Evolutionary conservation across 176 grass and related monocot species (phyloP), one percentile per base, ranked within the genome.

Genomic region (Elaeis guineensis): DNA sequence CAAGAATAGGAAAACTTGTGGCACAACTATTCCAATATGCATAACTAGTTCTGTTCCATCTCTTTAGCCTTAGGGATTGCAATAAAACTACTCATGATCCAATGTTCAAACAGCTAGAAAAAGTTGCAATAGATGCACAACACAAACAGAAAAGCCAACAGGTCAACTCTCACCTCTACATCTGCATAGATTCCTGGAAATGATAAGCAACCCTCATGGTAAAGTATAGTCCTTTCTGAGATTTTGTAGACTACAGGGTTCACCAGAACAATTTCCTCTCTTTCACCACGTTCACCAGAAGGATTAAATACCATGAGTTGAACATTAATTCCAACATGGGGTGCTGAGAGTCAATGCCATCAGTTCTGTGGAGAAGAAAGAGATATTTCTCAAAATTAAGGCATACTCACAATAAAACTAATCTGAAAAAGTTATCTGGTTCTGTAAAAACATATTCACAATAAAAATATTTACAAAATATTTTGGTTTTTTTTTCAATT

Each of bases 241-340:
- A 77, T 68, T 75, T 97, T 97, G 75, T 83, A 92, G 11, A 92
- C 64, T 48, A 81, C 73, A 12, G 87, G 93, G 59, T 97, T 97
- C 21, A 97, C 81, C 50, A 97, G 93, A 55, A 97, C 73, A 77
- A 89, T 85, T 55, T 97, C 84, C 63, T 97, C 78, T 66, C 87
- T 87, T 85, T 85, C 84, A 19, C 84, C 87, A 51, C 69, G 83
- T 52, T 85, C 81, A 16, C 93, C 93, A 68, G 87, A 76, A 58
- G 78, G 70, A 59, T 97, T 97, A 59, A 92, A 97, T 32, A 97
- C 93, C 93, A 97, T 97, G 28, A 97, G 83, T 62, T 97, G 87
- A 63, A 97, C 87, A 58, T 92, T 97, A 49, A 97, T 64, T 64
- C 93, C 87, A 16, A 97, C 87, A 85, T 97, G 93, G 25, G 87